Conservation (phyloP, 2,329 filamentous ascomycete genomes). For the Furcasterigmium furcatum region DNA sequence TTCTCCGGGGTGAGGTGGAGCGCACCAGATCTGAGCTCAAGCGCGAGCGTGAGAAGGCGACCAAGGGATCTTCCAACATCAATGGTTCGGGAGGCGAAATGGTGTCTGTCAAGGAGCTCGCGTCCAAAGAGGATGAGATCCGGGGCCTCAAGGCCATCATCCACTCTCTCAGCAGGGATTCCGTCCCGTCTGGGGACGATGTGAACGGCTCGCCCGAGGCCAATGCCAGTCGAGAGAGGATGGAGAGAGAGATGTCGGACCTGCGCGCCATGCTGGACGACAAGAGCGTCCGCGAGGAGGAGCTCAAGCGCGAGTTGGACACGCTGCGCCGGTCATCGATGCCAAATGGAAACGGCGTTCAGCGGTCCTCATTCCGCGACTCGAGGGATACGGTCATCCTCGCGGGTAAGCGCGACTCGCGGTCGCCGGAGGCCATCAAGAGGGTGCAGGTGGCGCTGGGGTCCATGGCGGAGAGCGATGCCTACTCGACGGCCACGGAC, state of each 20-base stretch:
- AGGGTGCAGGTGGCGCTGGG: slow-evolving; percentile 57
- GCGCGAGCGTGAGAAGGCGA: slow-evolving; percentile 79
- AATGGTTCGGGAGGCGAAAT: slow-evolving; percentile 38
- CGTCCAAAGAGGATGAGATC: slow-evolving; percentile 96
- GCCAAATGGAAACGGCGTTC: slow-evolving; percentile 33
- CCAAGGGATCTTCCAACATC: slow-evolving; percentile 44
- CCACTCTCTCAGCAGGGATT: slow-evolving; percentile 83
- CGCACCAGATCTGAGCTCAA: slow-evolving; percentile 83
- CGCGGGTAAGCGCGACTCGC: slow-evolving; percentile 45
- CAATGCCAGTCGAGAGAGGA: slow-evolving; percentile 59
- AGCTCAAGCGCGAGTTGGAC: slow-evolving; percentile 80
- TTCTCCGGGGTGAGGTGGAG: slow-evolving; percentile 91
- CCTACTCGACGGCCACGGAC: slow-evolving; percentile 68
- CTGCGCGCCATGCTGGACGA: slow-evolving; percentile 69
- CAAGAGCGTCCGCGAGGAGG: slow-evolving; percentile 74
- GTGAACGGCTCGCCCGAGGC: slow-evolving; percentile 41
- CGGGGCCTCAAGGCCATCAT: slow-evolving; percentile 96
- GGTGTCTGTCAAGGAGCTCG: slow-evolving; percentile 67
- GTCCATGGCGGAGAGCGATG: slow-evolving; percentile 68
- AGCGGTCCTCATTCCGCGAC: slow-evolving; percentile 60
- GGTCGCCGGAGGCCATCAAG: slow-evolving; percentile 46
- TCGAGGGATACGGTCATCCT: slow-evolving; percentile 64
- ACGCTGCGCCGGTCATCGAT: slow-evolving; percentile 44
- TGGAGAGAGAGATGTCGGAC: slow-evolving; percentile 79
- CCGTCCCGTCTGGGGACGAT: slow-evolving; percentile 51